phyloP scores from a whole-genome alignment of 2,329 filamentous ascomycete species.

The Chalara sp. region DNA sequence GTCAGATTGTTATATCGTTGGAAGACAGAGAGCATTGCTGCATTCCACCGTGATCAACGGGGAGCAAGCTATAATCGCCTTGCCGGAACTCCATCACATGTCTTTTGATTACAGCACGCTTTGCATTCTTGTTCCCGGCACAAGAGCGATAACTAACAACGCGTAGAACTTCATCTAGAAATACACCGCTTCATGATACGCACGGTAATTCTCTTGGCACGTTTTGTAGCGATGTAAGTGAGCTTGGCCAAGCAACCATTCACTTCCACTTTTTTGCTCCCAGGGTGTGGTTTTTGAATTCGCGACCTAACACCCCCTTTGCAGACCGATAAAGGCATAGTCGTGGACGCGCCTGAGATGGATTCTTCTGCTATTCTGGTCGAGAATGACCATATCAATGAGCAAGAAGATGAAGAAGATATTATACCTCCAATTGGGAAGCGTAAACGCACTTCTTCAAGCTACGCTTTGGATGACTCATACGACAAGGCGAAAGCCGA shows the following conservation, averaged over 20 bases:
- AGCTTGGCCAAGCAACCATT: background rate
- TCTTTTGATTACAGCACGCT: too few species aligned
- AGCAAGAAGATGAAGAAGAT: slow-evolving; percentile 29
- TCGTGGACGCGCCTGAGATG: slow-evolving; percentile 15
- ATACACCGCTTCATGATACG: slow-evolving; percentile 9
- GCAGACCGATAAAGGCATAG: slow-evolving; percentile 17
- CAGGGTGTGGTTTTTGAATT: too few species aligned
- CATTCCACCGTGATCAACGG: too few species aligned
- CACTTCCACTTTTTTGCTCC: too few species aligned
- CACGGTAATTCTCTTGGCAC: background rate
- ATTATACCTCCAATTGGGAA: slow-evolving; percentile 41
- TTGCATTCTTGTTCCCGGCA: too few species aligned
- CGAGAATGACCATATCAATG: slow-evolving; percentile 23
- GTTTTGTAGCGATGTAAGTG: background rate
- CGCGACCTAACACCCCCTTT: background rate
- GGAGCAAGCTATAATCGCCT: too few species aligned
- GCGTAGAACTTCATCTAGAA: slow-evolving; percentile 10
- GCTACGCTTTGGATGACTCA: slow-evolving; percentile 41
- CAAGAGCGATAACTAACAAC: too few species aligned
- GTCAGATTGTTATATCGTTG: too few species aligned
- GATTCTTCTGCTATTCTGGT: slow-evolving; percentile 14
- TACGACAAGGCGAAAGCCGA: slow-evolving; percentile 8
- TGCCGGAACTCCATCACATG: too few species aligned
- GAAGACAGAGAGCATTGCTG: too few species aligned
- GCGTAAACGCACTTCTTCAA: slow-evolving; percentile 45